Evolutionary conservation across 176 grass and related monocot species (phyloP), one percentile per base, ranked within the genome.

Genomic region (Raddia guianensis): DNA sequence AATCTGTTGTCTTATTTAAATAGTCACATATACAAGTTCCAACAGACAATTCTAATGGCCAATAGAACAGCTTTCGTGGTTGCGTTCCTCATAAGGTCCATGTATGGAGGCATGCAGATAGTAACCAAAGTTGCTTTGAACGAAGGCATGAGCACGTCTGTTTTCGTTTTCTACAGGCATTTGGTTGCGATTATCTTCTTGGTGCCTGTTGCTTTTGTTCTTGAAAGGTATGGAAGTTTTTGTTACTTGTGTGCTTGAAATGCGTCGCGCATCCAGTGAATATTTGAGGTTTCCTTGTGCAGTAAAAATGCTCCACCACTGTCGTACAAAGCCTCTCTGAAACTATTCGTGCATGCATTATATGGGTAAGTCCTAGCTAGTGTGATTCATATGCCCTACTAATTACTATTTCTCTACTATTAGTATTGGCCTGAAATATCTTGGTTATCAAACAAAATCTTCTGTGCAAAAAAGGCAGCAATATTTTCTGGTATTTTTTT

Each of bases 151-250:
- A 91, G 66, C 77, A 82, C 72, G 2, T 77, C 27, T 27, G 81
- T 91, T 6, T 84, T 87, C 47, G 89, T 87, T 73, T 91, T 91
- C 89, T 91, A 91, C 66, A 81, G 89, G 51, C 80, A 87, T 76
- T 14, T 27, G 0, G 49, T 42, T 53, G 89, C 34, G 34, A 82
- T 80, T 56, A 51, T 91, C 9, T 62, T 85, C 42, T 63, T 91
- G 18, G 63, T 77, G n/a, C 89, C 89, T 3, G 3, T 91, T 61
- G 85, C 85, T 2, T 85, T 81, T 73, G 45, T 85, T 12, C 60
- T 91, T 40, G 85, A 85, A 87, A 82, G 89, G 85, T 91, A 72
- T 43, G 12, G 6, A 9, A 50, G 47, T 49, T 33, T 33, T 49
- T 49, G 37, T 1, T 44, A 54, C 19, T 20, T 62, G 32, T 16